Base-by-base conservation (phyloP, 2,329 filamentous ascomycete genomes). In the Nemania sp. region DNA sequence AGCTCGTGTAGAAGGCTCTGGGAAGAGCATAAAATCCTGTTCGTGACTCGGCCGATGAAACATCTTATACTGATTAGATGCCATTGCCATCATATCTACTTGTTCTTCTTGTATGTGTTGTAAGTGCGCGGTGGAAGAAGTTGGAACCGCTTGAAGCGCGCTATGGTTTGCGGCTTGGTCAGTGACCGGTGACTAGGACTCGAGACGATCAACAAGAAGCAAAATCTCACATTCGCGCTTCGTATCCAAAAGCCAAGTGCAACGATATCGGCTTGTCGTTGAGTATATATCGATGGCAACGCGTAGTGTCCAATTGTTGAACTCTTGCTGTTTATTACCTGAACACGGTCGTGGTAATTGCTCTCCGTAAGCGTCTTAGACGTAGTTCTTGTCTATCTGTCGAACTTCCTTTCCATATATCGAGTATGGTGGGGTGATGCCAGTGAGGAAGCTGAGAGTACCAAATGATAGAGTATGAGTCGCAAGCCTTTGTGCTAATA, bases 1-100 rank as follows among this genome's bases (percentile, higher is more conserved):
- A 6, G 59, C 49, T 37, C 65, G 66, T n/a, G 56, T 39, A 5
- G 63, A 55, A 31, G 63, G 55, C 22, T 69, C 67, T 11, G 68
- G 64, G 49, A 65, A 70, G 22, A 69, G 61, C 63, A 67, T 68
- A 61, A 68, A 71, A 50, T 71, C 68, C 37, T 65, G 61, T 40
- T 69, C 66, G 40, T 60, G 60, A 15, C 52, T 57, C 34, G 61
- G 57, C 42, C 64, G 57, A 26, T 66, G 63, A 26, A 69, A 70
- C 67, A 70, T 70, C 44, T 61, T 61, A 48, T 67, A 69, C 15
- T 66, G 67, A 37, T 66, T 62, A 37, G 62, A 56, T 33, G 63
- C 63, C 56, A 66, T 55, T 43, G 66, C 59, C 67, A 70, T 70
- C 51, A 55, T 58, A n/a, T 54, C 43, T 19, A 23, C 23, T 49